These are phyloP conservation scores for Iberis pinnata DNA, from an alignment of 345 rosid genomes.

Conservation along the genomic window DNA sequence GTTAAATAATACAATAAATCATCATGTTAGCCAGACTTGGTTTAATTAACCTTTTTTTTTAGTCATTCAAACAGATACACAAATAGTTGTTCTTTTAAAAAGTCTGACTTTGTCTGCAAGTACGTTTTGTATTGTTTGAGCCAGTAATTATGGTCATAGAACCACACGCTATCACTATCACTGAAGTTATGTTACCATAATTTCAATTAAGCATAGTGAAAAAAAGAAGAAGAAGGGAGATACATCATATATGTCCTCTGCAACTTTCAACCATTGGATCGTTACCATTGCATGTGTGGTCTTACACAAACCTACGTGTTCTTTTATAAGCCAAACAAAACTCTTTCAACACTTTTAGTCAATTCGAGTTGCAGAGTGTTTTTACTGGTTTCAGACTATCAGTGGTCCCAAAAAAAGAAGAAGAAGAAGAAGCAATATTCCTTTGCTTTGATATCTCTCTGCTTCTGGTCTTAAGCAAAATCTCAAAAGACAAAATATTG, in stretches of 20 bases:
- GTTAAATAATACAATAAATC: too few species aligned
- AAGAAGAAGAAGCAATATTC: not conserved
- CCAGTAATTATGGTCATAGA: conserved; percentile 19
- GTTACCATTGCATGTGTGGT: conserved; percentile 23
- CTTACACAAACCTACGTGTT: conserved; percentile 26
- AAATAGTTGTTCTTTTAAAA: too few species aligned
- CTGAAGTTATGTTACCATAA: conserved; percentile 4
- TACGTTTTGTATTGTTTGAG: conserved; percentile 13
- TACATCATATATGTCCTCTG: not conserved
- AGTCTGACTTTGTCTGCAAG: too few species aligned
- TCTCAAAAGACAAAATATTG: conserved; percentile 6
- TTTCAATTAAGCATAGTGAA: too few species aligned
- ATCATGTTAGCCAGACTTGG: too few species aligned
- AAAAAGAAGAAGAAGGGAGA: too few species aligned
- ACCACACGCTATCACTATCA: conserved; percentile 18
- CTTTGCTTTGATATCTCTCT: conserved; percentile 15
- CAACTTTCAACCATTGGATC: conserved; percentile 17
- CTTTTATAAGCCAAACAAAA: conserved; percentile 23
- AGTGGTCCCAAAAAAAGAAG: conserved; percentile 18
- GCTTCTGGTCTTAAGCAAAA: conserved; percentile 5
- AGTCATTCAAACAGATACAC: too few species aligned
- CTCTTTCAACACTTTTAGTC: not conserved
- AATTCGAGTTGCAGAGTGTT: conserved; percentile 15
- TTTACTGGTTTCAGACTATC: conserved; percentile 2
- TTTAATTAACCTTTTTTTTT: too few species aligned